A percentile compares a stretch with the other conserved stretches of the same genome.
phyloP scores from a whole-genome alignment of 176 grass and related monocot genomes.

The Panicum miliaceum region DNA sequence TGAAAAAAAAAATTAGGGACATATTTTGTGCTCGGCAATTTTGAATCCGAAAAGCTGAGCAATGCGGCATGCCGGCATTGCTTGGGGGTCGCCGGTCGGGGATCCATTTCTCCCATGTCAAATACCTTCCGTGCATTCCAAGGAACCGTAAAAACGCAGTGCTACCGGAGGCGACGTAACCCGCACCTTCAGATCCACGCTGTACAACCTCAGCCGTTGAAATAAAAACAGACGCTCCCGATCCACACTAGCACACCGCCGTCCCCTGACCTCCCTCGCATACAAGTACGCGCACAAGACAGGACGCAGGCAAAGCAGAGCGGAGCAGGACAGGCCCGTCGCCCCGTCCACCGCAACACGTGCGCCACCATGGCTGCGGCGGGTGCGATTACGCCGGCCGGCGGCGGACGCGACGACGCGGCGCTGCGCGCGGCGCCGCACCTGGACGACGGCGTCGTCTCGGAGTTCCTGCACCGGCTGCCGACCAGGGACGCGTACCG shows the following conservation, averaged over 20 bases:
- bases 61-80: too few species aligned
- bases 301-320: too few species aligned
- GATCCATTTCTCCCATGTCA: too few species aligned
- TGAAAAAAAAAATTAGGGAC: too few species aligned
- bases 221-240: background rate
- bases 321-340: too few species aligned
- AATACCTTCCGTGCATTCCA: background rate
- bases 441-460: background rate
- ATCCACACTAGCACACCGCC: background rate
- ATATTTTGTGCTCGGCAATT: background rate
- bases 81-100: too few species aligned
- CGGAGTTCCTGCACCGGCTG: background rate
- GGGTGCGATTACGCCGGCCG: background rate
- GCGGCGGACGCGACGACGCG: background rate
- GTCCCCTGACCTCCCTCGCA: too few species aligned
- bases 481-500: conserved; percentile 8
- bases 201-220: background rate
- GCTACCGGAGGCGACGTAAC: background rate
- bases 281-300: too few species aligned
- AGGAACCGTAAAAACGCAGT: background rate
- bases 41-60: background rate
- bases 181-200: background rate
- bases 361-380: background rate
- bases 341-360: too few species aligned
- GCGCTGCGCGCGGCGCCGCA: background rate